phyloP scores from a whole-genome alignment of 306 rosid genomes.

The Prinsepia uniflora region DNA sequence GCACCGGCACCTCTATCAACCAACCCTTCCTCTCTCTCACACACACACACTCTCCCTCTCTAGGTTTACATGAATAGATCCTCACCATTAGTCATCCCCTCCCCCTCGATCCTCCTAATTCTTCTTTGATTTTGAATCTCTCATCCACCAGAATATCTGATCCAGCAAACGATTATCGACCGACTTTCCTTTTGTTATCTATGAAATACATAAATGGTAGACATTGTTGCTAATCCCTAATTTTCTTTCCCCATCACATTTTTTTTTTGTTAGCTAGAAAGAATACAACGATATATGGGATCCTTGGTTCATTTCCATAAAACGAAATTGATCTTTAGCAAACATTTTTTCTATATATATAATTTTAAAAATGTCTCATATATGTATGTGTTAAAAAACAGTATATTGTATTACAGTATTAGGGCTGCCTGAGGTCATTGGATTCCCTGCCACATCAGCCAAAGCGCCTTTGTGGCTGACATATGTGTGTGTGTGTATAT shows the following conservation, averaged over 20 bases:
- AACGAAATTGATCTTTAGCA: no score
- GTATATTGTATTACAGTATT: conserved; percentile 31
- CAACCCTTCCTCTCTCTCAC: conserved; percentile 2
- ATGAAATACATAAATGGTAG: no score
- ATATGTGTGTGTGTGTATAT: neutral
- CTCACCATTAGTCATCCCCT: neutral
- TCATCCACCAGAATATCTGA: neutral
- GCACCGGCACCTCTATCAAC: conserved; percentile 26
- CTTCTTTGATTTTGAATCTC: neutral
- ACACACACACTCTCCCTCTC: neutral
- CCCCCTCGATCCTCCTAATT: neutral
- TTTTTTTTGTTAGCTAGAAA: no score
- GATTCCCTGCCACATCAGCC: conserved; percentile 3
- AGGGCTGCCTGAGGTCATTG: conserved; percentile 37
- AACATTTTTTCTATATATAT: neutral
- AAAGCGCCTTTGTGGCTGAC: neutral
- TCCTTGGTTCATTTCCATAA: no score
- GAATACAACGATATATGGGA: no score
- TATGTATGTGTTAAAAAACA: conserved; percentile 4
- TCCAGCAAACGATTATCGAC: no score
- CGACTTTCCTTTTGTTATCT: no score
- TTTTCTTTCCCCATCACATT: no score
- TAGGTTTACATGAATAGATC: neutral
- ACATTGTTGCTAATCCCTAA: no score
- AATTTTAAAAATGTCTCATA: neutral